phyloP scores from a whole-genome alignment of 1,284 basidiomycete genomes.

The Moniliella sp. region DNA sequence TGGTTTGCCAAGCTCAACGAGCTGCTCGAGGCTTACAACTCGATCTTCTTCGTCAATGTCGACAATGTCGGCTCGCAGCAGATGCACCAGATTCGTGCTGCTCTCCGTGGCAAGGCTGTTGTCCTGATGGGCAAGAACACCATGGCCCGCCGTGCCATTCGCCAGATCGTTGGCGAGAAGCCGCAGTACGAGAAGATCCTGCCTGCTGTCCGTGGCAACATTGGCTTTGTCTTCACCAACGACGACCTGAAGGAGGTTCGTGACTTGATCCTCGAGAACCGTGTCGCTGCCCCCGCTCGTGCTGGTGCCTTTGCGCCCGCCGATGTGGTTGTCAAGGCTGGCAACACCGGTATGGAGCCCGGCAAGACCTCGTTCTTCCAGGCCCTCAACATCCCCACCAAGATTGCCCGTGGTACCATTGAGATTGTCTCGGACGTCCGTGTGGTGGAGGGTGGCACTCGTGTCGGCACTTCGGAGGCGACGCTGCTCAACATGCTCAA shows the following conservation, averaged over 20 bases:
- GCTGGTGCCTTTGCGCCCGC: slow-evolving; percentile 83
- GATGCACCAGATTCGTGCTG: slow-evolving; percentile 89
- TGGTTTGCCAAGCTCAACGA: slow-evolving; percentile 91
- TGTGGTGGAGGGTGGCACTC: slow-evolving; percentile 72
- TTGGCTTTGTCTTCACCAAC: slow-evolving; percentile 94
- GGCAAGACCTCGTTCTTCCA: slow-evolving; percentile 65
- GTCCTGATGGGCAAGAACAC: slow-evolving; percentile 99
- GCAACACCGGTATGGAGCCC: slow-evolving; percentile 99
- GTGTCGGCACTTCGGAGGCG: slow-evolving; percentile 91
- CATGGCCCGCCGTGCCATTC: slow-evolving; percentile 95
- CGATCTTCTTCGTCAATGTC: slow-evolving; percentile 98
- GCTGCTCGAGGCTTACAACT: slow-evolving; percentile 68
- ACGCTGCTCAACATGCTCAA: slow-evolving; percentile 98
- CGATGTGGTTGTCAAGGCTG: slow-evolving; percentile 74
- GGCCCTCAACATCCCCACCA: slow-evolving; percentile 96
- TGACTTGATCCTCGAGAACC: slow-evolving; percentile 76
- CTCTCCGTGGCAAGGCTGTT: slow-evolving; percentile 77
- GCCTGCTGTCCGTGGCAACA: slow-evolving; percentile 85
- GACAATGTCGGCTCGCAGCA: slow-evolving; percentile 99
- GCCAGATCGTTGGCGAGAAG: slow-evolving; percentile 64
- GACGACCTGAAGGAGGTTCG: slow-evolving; percentile 84
- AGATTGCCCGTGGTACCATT: slow-evolving; percentile 99
- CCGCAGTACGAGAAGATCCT: slow-evolving; percentile 87
- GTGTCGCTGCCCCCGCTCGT: slow-evolving; percentile 91
- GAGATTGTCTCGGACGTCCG: slow-evolving; percentile 95